These are phyloP conservation scores for Wallacemonas sp. DNA, from an alignment of 208 protist species.

Conservation along the genomic window DNA sequence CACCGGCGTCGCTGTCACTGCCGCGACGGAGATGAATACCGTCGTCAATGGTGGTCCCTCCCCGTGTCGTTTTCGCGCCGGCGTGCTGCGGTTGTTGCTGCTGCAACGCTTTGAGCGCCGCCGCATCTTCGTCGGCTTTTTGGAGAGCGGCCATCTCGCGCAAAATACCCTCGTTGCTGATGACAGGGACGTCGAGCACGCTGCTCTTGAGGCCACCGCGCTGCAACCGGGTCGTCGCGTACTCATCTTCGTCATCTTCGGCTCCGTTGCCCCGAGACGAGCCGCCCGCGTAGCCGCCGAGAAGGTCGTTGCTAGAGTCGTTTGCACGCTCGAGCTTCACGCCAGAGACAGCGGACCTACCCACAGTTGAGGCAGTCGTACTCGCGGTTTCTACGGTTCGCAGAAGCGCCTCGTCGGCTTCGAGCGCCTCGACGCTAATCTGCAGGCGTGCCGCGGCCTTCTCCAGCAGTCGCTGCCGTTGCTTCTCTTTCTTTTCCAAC, in stretches of 20 bases:
- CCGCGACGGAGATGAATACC: constrained; percentile 26
- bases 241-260: constrained; percentile 30
- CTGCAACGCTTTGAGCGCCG: background rate
- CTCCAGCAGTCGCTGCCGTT: constrained; percentile 49
- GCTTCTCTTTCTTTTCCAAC: constrained; percentile 54
- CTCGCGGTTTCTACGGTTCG: constrained; percentile 32
- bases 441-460: constrained; percentile 59
- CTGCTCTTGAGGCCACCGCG: constrained; percentile 13
- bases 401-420: constrained; percentile 64
- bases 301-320: background rate
- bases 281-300: constrained; percentile 1
- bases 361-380: too few relatives aligned
- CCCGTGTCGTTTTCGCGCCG: background rate
- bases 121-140: constrained; percentile 18
- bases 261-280: too few relatives aligned
- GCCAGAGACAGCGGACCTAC: too few relatives aligned
- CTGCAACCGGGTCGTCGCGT: constrained; percentile 2
- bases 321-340: background rate
- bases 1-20: constrained; percentile 16
- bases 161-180: constrained; percentile 76
- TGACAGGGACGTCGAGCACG: constrained; percentile 53
- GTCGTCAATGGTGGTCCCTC: constrained; percentile 6
- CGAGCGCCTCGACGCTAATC: constrained; percentile 67
- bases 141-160: constrained; percentile 70
- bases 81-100: background rate